phyloP scores from a whole-genome alignment of 768 basidiomycete species.

The Russula sp. region DNA sequence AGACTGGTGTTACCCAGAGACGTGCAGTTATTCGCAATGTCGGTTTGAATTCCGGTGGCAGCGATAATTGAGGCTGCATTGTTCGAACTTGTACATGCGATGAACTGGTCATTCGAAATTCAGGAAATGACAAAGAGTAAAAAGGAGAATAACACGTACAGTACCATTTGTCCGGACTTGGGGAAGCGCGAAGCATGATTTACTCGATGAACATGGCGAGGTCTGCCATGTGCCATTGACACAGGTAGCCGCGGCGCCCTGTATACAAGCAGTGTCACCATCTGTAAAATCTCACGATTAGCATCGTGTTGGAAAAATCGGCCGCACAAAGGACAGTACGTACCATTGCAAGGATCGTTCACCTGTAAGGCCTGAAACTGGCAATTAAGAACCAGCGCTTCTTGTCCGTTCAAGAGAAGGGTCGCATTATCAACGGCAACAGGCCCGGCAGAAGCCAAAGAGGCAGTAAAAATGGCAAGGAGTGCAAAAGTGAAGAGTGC shows the following conservation, averaged over 20 bases:
- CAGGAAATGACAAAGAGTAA: neutral
- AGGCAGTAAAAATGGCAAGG: constrained; percentile 30
- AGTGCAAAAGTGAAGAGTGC: constrained; percentile 31
- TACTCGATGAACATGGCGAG: constrained; percentile 38
- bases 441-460: constrained; percentile 37
- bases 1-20: constrained; percentile 26
- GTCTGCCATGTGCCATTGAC: constrained; percentile 43
- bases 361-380: constrained; percentile 43
- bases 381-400: constrained; percentile 51
- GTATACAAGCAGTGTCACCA: constrained; percentile 47
- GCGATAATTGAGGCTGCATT: constrained; percentile 47
- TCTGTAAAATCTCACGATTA: constrained; percentile 34
- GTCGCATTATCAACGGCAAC: constrained; percentile 41
- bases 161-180: constrained; percentile 43
- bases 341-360: constrained; percentile 48
- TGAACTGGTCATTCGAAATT: constrained; percentile 35
- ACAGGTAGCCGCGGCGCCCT: constrained; percentile 43
- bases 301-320: neutral
- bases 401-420: constrained; percentile 48
- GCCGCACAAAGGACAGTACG: constrained; percentile 21
- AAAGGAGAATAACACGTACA: constrained; percentile 37
- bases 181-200: constrained; percentile 54
- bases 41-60: constrained; percentile 47
- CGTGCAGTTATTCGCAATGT: constrained; percentile 38
- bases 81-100: constrained; percentile 53